These are phyloP conservation scores for Penicillium soppii DNA, from an alignment of 495 filamentous ascomycete species.

Conservation along the genomic window DNA sequence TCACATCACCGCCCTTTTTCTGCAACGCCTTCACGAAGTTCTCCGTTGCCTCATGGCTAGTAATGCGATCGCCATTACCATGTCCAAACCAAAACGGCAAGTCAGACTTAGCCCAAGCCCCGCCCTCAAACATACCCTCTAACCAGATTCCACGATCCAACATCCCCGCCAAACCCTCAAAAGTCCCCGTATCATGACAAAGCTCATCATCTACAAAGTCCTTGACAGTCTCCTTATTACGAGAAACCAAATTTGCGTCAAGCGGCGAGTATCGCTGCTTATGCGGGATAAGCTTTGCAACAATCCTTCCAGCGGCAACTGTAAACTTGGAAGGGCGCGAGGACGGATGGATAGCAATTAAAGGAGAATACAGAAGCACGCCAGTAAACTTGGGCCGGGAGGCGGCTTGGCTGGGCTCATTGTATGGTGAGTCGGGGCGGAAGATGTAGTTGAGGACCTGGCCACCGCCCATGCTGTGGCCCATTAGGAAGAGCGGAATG, in stretches of 20 bases:
- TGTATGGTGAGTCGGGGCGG: slow-evolving; percentile 21
- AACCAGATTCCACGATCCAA: slow-evolving; percentile 56
- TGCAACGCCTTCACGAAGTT: slow-evolving; percentile 54
- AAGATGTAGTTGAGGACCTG: slow-evolving; percentile 44
- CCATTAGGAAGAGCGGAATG: slow-evolving; percentile 77
- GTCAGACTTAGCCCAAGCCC: slow-evolving; percentile 17
- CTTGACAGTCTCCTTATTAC: slow-evolving; percentile 55
- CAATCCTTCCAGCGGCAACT: slow-evolving; percentile 62
- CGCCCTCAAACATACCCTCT: slow-evolving; percentile 23
- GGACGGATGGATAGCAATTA: slow-evolving; percentile 64
- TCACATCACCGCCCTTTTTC: slow-evolving; percentile 57
- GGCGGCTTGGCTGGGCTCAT: slow-evolving; percentile 14
- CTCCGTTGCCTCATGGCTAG: slow-evolving; percentile 59
- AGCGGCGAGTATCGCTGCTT: slow-evolving; percentile 53
- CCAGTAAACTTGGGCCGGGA: slow-evolving; percentile 56
- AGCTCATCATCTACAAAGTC: slow-evolving; percentile 55
- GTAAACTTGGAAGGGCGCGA: slow-evolving; percentile 58
- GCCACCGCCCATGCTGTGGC: slow-evolving; percentile 84
- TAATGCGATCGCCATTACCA: slow-evolving; percentile 67
- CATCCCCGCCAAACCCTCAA: slow-evolving; percentile 72
- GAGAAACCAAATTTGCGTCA: slow-evolving; percentile 54
- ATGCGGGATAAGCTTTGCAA: slow-evolving; percentile 60
- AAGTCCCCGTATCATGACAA: slow-evolving; percentile 75
- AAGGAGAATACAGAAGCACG: slow-evolving; percentile 66
- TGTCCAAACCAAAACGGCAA: slow-evolving; percentile 60